Evolutionary conservation across 2,329 filamentous ascomycete species (phyloP).

Genomic region (Chrysosporium queenslandicum): DNA sequence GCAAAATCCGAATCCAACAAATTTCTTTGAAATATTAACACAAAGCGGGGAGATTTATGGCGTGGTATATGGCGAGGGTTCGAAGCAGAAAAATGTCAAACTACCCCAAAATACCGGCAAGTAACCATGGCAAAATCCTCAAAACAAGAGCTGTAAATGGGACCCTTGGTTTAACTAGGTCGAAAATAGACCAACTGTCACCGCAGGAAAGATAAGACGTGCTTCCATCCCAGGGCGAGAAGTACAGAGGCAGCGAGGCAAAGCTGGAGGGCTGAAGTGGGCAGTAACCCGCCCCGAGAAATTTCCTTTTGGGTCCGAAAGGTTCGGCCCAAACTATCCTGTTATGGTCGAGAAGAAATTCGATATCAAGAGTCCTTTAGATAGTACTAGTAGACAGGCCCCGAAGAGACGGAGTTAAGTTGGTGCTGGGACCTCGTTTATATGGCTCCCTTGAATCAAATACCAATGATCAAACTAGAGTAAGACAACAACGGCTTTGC

Average conservation of each 20-base stretch:
- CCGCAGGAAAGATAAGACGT: not conserved
- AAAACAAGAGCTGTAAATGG: not conserved
- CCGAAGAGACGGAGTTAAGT: not conserved
- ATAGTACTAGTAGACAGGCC: too few species aligned
- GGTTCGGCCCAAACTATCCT: not conserved
- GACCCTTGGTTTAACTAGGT: too few species aligned
- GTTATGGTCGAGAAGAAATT: too few species aligned
- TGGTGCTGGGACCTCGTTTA: too few species aligned
- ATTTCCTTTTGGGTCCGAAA: not conserved
- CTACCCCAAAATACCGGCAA: not conserved
- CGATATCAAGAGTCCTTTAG: too few species aligned
- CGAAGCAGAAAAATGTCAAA: not conserved
- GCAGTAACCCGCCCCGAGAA: not conserved
- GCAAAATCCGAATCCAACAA: too few species aligned
- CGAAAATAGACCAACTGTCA: too few species aligned
- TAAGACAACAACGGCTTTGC: too few species aligned
- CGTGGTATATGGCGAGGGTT: too few species aligned
- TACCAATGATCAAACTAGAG: too few species aligned
- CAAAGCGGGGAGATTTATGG: too few species aligned
- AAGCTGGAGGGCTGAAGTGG: not conserved
- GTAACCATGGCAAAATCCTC: not conserved
- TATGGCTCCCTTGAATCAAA: too few species aligned
- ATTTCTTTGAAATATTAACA: not conserved
- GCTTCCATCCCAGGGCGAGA: not conserved
- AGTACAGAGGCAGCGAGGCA: not conserved